Conservation (phyloP, 176 grass and related monocot species). For the Aegilops bicornis region DNA sequence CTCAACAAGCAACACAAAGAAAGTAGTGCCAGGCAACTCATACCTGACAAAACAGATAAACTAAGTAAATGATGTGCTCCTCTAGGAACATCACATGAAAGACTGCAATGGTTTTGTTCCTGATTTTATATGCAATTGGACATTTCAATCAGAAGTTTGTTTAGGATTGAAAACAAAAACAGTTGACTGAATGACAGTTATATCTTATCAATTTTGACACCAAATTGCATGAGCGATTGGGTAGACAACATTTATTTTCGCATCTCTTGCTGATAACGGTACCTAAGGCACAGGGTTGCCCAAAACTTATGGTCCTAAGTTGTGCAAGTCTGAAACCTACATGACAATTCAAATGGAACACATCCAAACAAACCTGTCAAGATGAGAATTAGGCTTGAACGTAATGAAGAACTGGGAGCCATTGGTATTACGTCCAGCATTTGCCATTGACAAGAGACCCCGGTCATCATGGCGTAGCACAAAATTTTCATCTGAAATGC, state of each 20-base stretch:
- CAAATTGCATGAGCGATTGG: neutral
- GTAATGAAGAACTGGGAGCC: constrained; percentile 99
- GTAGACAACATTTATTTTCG: neutral
- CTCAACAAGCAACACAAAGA: neutral
- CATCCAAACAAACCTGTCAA: constrained; percentile 71
- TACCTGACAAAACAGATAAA: constrained; percentile 13
- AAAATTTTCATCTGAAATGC: constrained; percentile 92
- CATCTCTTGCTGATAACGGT: neutral
- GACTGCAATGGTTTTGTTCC: neutral
- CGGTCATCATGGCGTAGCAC: constrained; percentile 64
- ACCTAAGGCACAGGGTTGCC: neutral
- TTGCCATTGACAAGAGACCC: constrained; percentile 90
- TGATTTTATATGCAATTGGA: neutral
- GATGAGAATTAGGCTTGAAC: constrained; percentile 71
- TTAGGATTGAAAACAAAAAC: neutral
- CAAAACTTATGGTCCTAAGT: neutral
- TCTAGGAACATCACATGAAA: constrained; percentile 1
- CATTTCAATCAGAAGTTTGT: neutral
- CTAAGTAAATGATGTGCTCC: neutral
- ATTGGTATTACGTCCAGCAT: constrained; percentile 69
- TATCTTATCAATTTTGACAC: neutral
- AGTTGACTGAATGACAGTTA: neutral
- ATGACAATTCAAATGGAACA: constrained; percentile 1
- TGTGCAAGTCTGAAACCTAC: neutral
- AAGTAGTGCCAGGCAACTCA: constrained; percentile 16